phyloP scores from a whole-genome alignment of 345 rosid genomes.

The Linum lewisii region DNA sequence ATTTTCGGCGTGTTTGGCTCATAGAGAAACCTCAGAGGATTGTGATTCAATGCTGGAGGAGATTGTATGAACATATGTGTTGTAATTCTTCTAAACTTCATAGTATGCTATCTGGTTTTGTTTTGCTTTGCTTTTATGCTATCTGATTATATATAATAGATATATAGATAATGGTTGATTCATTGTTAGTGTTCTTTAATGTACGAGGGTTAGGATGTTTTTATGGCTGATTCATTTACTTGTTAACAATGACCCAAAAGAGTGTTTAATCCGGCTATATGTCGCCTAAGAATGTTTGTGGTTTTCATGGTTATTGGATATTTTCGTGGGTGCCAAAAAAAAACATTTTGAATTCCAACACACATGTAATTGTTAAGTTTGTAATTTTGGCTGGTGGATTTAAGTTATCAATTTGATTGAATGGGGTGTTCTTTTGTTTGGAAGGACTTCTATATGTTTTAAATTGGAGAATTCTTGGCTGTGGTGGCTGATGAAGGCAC shows the following conservation, averaged over 20 bases:
- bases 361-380: neutral
- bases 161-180: too few relatives aligned
- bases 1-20: conserved; percentile 33
- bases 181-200: too few relatives aligned
- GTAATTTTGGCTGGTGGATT: neutral
- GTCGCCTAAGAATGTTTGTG: neutral
- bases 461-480: too few relatives aligned
- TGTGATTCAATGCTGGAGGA: conserved; percentile 24
- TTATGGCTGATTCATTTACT: too few relatives aligned
- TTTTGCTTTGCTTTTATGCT: too few relatives aligned
- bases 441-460: too few relatives aligned
- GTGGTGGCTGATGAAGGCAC: too few relatives aligned
- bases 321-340: neutral
- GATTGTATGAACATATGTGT: conserved; percentile 21
- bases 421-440: too few relatives aligned
- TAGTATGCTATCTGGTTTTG: neutral
- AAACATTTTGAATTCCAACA: neutral
- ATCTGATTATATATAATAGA: too few relatives aligned
- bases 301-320: neutral
- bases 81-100: neutral
- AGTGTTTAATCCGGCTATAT: neutral
- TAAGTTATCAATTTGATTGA: too few relatives aligned
- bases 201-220: too few relatives aligned
- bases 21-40: conserved; percentile 14
- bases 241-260: too few relatives aligned